Conservation (phyloP, 2,329 filamentous ascomycete species). For the Escovopsis sp. region DNA sequence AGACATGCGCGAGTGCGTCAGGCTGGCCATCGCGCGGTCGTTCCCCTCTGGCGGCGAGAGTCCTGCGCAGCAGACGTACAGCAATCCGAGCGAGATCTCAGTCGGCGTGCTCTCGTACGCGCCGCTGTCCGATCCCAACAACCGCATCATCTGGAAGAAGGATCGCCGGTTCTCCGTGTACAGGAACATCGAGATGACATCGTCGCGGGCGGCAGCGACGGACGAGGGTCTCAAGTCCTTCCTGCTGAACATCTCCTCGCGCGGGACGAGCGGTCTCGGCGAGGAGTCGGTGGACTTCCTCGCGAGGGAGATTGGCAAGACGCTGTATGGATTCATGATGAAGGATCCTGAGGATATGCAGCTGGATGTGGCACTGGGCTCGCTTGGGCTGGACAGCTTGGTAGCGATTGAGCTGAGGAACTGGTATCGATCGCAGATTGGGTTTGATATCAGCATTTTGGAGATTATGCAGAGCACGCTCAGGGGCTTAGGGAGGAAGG, state of each 20-base stretch:
- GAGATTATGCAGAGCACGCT: constrained; percentile 1
- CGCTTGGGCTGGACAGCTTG: constrained; percentile 6
- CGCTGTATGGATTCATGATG: constrained; percentile 1
- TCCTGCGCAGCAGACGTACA: not conserved
- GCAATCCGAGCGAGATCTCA: constrained; percentile 1
- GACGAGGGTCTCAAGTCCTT: not conserved
- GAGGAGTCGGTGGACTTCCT: not conserved
- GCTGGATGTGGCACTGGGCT: constrained; percentile 1
- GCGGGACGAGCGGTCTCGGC: not conserved
- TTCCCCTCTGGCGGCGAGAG: not conserved
- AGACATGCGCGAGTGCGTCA: not conserved
- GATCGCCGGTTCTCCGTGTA: not conserved
- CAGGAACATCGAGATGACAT: not conserved
- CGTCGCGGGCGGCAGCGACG: not conserved
- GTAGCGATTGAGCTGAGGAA: constrained; percentile 7
- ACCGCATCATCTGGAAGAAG: not conserved
- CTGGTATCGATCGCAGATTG: constrained; percentile 4
- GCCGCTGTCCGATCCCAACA: not conserved
- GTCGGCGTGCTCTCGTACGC: constrained; percentile 2
- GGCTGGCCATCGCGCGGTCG: not conserved
- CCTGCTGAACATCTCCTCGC: not conserved
- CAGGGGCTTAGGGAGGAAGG: not conserved
- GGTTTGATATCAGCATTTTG: constrained; percentile 1
- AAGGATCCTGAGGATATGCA: constrained; percentile 2
- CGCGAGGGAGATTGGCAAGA: constrained; percentile 1